Evolutionary conservation across 1,284 basidiomycete species (phyloP), one percentile per base, ranked within the genome.

Genomic region (Pseudozyma sp.): DNA sequence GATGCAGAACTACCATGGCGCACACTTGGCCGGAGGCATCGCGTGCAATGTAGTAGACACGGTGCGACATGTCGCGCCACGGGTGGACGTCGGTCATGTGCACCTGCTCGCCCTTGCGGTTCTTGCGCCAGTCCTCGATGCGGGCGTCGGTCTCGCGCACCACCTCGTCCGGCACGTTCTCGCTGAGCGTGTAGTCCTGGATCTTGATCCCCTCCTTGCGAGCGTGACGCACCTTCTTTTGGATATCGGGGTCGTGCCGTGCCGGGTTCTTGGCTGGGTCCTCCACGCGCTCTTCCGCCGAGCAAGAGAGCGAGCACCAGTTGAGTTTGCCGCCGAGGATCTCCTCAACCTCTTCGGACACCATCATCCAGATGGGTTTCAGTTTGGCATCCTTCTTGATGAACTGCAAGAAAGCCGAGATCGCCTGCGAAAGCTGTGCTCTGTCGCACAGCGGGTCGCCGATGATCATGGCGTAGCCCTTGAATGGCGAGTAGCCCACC

Each of bases 71-170:
- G 78, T 90, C 89, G 54, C 85, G 85, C 85, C 88, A 89, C 17
- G 88, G 88, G 37, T 86, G 81, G 34, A 89, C 85, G 51, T 87
- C 86, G 56, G 88, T 89, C 65, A 88, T 81, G 78, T 89, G 88
- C 45, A 89, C 86, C 82, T 89, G 89, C 48, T 86, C 87, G 17
- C 88, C 88, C 79, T 86, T 87, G 57, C 87, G 82, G 54, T 81
- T 74, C 46, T 77, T 80, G 66, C 85, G 84, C 88, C 88, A 89
- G 33, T 87, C 87, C 59, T 85, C 78, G 68, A 88, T 87, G 45
- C 86, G 79, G 80, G 84, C 75, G 72, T 88, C 85, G 47, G 87
- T 84, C 74, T 85, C 81, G 44, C 77, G 56, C 56, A 82, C 74
- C 43, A 88, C 79, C 11, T 86, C 85, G 5, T 85, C 83, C n/a